Evolutionary conservation across 2,329 filamentous ascomycete species (phyloP).

Genomic region (Emergomyces pasteurianus): DNA sequence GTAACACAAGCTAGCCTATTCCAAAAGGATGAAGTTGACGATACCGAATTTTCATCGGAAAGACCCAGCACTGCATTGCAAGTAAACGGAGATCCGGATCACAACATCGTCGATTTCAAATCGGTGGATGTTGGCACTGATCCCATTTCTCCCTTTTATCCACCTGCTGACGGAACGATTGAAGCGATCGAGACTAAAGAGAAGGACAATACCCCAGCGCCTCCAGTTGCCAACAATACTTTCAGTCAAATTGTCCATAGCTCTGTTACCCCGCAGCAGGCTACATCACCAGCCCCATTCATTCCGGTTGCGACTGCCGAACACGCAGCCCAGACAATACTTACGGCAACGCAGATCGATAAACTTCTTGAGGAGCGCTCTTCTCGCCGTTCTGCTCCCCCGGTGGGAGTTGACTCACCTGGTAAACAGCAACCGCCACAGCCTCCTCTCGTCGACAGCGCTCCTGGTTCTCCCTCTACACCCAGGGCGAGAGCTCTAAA

Average conservation of each 20-base stretch:
- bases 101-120: slow-evolving; percentile 5
- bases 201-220: background rate
- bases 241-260: background rate
- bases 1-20: background rate
- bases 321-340: slow-evolving; percentile 66
- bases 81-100: slow-evolving; percentile 5
- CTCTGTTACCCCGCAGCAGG: background rate
- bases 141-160: background rate
- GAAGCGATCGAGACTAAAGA: background rate
- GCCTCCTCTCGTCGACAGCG: slow-evolving; percentile 13
- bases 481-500: slow-evolving; percentile 23
- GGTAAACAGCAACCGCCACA: background rate
- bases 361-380: slow-evolving; percentile 51
- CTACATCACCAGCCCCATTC: background rate
- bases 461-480: slow-evolving; percentile 23
- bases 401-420: slow-evolving; percentile 6
- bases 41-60: slow-evolving; percentile 6
- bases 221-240: background rate
- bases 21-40: slow-evolving; percentile 13
- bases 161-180: background rate
- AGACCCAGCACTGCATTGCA: slow-evolving; percentile 13
- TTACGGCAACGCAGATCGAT: slow-evolving; percentile 76
- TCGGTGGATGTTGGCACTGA: background rate
- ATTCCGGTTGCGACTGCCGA: slow-evolving; percentile 44
- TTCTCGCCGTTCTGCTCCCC: slow-evolving; percentile 21